phyloP scores from a whole-genome alignment of 805 yeast genomes.

The Pichia insulana region DNA sequence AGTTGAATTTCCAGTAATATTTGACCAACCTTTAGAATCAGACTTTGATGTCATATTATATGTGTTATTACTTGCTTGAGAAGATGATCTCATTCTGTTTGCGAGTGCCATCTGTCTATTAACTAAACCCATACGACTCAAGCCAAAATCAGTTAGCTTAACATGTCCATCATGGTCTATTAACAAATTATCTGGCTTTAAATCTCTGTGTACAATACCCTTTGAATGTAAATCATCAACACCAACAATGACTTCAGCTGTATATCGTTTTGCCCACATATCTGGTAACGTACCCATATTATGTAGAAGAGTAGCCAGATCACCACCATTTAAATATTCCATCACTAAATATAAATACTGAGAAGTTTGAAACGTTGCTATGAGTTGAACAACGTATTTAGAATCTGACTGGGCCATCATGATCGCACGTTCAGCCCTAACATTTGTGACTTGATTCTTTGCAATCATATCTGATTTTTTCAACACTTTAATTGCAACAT shows the following conservation, averaged over 20 bases:
- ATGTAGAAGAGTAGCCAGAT: constrained; percentile 77
- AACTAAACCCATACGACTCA: constrained; percentile 80
- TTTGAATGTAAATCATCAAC: constrained; percentile 80
- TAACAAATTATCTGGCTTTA: constrained; percentile 88
- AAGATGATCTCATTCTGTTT: background rate
- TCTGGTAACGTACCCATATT: constrained; percentile 77
- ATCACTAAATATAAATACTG: constrained; percentile 86
- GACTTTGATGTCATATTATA: no score
- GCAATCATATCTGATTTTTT: constrained; percentile 94
- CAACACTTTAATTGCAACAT: constrained; percentile 87
- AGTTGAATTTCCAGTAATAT: constrained; percentile 1
- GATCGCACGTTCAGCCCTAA: constrained; percentile 92
- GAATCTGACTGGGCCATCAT: constrained; percentile 95
- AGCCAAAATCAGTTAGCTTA: constrained; percentile 91
- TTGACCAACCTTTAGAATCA: background rate
- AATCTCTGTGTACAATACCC: constrained; percentile 89
- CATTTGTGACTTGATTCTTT: constrained; percentile 91
- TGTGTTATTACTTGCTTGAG: constrained; percentile 3
- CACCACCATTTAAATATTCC: constrained; percentile 97
- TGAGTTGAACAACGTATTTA: constrained; percentile 85
- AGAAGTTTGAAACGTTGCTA: constrained; percentile 79
- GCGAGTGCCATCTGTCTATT: constrained; percentile 53
- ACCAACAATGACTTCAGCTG: constrained; percentile 86
- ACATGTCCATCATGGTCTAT: constrained; percentile 84
- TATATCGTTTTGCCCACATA: constrained; percentile 76